Base-by-base conservation (phyloP, 1,284 basidiomycete genomes). In the Entoloma clypeatum region DNA sequence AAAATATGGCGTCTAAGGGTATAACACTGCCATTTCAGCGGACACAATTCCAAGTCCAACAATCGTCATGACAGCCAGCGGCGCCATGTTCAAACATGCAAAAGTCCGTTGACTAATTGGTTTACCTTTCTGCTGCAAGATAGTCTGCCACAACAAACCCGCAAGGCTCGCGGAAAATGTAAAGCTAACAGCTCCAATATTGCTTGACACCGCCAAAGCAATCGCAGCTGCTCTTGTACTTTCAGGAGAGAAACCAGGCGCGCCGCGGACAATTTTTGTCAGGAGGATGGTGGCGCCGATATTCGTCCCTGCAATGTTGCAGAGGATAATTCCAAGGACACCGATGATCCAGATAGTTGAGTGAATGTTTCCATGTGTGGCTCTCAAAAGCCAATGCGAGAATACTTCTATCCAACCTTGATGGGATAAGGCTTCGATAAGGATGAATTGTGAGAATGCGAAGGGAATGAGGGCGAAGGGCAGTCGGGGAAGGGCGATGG, bases 281-380 rank as follows among this genome's bases (percentile, higher is more conserved):
- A 97, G 76, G 16, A 99, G 74, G 56, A 99, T 95, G 0, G 94
- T 97, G 3, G 92, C 90, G 30, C 95, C 95, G 42, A 98, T 97
- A 61, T 97, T 97, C 7, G 94, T 97, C 0, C 93, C 94, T 23
- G 89, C 81, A 36, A 93, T 59, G 58, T 96, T 96, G 65, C 93
- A 96, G 7, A 94, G 70, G 16, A 93, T 54, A 33, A 92, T 84
- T 2, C 79, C 78, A 4, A 81, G 57, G n/a, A 77, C 61, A 10
- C 79, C 79, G 9, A 80, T 57, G 23, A 84, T 42, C 79, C 79
- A 75, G 44, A 79, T 63, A 11, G 71, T 65, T 19, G 77, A 61
- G 51, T 72, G 68, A 36, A 79, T 71, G 25, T 74, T 56, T 6
- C 71, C 55, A 19, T 67, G 46, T 8, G 66, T 72, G 24, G 68